phyloP scores from a whole-genome alignment of 2,329 filamentous ascomycete genomes.

The Talaromyces amestolkiae region DNA sequence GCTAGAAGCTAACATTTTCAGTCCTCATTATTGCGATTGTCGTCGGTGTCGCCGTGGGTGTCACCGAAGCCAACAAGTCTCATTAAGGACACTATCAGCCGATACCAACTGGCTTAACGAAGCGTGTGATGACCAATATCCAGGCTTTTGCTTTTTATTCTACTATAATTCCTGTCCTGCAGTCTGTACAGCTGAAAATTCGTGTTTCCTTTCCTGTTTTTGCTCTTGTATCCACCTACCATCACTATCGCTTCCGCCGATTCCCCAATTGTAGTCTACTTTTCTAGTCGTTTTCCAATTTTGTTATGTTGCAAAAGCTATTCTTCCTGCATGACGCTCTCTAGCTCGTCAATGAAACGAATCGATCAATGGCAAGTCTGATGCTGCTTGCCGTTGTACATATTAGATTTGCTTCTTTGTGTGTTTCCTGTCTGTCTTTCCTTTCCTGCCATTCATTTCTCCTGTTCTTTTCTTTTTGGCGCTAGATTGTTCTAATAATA shows the following conservation, averaged over 20 bases:
- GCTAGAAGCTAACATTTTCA: conserved; percentile 28
- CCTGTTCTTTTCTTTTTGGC: conserved; percentile 1
- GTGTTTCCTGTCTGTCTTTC: conserved; percentile 8
- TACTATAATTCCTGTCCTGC: conserved; percentile 4
- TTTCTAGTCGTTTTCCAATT: conserved; percentile 12
- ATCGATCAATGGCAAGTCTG: conserved; percentile 25
- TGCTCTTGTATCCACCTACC: neutral
- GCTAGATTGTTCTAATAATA: conserved; percentile 13
- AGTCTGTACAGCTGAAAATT: conserved; percentile 11
- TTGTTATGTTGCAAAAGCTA: conserved; percentile 15
- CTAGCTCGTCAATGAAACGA: conserved; percentile 13
- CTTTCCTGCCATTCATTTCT: conserved; percentile 10
- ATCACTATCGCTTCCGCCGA: conserved; percentile 3
- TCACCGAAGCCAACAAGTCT: conserved; percentile 35
- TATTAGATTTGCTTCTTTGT: conserved; percentile 30
- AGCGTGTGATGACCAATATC: conserved; percentile 3
- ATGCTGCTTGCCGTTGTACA: conserved; percentile 33
- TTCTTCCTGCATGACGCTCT: conserved; percentile 2
- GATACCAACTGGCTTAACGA: conserved; percentile 21
- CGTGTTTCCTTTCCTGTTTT: neutral
- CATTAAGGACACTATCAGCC: neutral
- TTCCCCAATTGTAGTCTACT: conserved; percentile 19
- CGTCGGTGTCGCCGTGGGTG: conserved; percentile 50
- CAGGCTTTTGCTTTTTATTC: neutral
- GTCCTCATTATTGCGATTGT: conserved; percentile 56